Evolutionary conservation across 768 basidiomycete genomes (phyloP).

Genomic region (Gyrodon lividus): DNA sequence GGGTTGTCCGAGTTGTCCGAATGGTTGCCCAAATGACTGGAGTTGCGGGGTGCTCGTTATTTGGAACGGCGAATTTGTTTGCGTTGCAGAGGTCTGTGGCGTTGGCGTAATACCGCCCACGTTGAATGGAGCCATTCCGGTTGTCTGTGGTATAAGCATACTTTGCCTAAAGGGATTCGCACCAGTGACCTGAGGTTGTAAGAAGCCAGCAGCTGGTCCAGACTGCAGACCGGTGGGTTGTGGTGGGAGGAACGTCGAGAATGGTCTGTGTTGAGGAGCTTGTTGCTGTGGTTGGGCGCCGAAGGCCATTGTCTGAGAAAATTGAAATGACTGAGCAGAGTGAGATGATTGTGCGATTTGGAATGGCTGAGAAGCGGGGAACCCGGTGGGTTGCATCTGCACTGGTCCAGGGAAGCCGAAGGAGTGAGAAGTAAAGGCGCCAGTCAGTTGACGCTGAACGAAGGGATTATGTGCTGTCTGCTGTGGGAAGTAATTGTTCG

Average conservation of each 20-base stretch:
- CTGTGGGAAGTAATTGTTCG: slow-evolving; percentile 51
- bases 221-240: slow-evolving; percentile 47
- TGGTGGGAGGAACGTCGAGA: slow-evolving; percentile 54
- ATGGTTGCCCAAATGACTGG: slow-evolving; percentile 11
- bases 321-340: slow-evolving; percentile 7
- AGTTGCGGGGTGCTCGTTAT: slow-evolving; percentile 10
- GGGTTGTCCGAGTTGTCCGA: slow-evolving; percentile 6
- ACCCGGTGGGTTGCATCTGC: slow-evolving; percentile 58
- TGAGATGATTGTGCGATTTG: slow-evolving; percentile 33
- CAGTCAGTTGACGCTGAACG: slow-evolving; percentile 53
- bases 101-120: slow-evolving; percentile 19
- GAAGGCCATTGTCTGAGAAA: slow-evolving; percentile 16
- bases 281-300: slow-evolving; percentile 37
- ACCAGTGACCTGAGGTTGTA: slow-evolving; percentile 57
- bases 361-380: slow-evolving; percentile 42
- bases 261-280: slow-evolving; percentile 48
- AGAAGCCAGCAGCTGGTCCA: slow-evolving; percentile 45
- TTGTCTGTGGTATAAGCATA: slow-evolving; percentile 63
- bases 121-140: slow-evolving; percentile 52
- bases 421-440: slow-evolving; percentile 43
- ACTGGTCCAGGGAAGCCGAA: slow-evolving; percentile 41
- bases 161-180: slow-evolving; percentile 85
- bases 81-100: slow-evolving; percentile 9
- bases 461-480: slow-evolving; percentile 78
- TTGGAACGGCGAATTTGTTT: slow-evolving; percentile 12